A percentile compares a stretch with the other conserved stretches of the same genome.
Conservation (phyloP, 139 green algal genomes). For the Astrephomene gubernaculifera region DNA sequence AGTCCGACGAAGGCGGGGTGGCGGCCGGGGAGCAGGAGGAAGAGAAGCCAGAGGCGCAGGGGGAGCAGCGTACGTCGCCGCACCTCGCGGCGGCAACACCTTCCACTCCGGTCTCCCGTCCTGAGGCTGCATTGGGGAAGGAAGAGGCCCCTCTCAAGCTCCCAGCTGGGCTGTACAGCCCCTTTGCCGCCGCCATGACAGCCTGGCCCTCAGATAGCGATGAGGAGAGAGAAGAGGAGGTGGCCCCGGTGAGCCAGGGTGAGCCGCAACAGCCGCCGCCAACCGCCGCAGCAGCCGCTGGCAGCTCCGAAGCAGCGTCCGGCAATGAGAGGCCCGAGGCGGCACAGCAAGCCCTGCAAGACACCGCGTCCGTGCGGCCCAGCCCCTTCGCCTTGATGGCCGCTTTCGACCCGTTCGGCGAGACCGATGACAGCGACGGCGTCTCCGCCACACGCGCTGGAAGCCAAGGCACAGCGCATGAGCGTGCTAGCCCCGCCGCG, state of each 20-base stretch:
- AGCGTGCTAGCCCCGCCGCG: no score
- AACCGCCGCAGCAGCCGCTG: no score
- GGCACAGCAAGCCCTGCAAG: no score
- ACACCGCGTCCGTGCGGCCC: no score
- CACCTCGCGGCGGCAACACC: not conserved
- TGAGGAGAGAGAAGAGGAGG: not conserved
- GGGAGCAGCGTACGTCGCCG: not conserved
- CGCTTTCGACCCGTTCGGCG: not conserved
- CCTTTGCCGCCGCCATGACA: slow-evolving; percentile 21
- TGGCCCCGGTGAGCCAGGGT: no score
- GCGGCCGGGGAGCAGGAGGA: not conserved
- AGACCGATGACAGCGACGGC: not conserved
- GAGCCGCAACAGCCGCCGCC: no score
- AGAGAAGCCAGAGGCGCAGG: not conserved
- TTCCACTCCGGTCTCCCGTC: not conserved
- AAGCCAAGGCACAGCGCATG: no score
- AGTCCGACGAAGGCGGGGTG: no score
- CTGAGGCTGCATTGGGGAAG: no score
- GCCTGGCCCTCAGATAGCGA: slow-evolving; percentile 8
- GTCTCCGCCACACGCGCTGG: no score
- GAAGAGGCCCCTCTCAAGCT: slow-evolving; percentile 1
- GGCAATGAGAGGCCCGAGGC: no score
- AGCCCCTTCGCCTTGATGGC: slow-evolving; percentile 18
- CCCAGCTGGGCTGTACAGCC: not conserved
- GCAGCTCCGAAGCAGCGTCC: no score